phyloP scores from a whole-genome alignment of 805 yeast species.

The Candida argentea region DNA sequence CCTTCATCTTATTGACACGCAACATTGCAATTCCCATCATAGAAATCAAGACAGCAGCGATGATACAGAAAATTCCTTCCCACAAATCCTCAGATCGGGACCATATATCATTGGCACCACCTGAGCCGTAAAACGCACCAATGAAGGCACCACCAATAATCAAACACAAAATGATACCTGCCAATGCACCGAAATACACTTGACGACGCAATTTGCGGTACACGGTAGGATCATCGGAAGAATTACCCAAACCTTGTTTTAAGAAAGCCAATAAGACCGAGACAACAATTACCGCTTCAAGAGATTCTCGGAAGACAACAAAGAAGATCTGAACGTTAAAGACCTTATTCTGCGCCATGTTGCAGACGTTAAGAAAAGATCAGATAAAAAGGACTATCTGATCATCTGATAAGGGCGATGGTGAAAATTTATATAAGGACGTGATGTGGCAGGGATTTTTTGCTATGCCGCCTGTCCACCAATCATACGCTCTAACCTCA shows the following conservation, averaged over 20 bases:
- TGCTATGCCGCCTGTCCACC: too few relatives aligned
- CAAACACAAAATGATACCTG: slow-evolving; percentile 13
- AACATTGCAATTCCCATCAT: slow-evolving; percentile 20
- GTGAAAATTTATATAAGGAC: too few relatives aligned
- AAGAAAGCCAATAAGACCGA: slow-evolving; percentile 19
- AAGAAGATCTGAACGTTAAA: slow-evolving; percentile 18
- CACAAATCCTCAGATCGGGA: slow-evolving; percentile 14
- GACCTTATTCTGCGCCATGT: too few relatives aligned
- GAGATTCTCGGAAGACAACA: slow-evolving; percentile 16
- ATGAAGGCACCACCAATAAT: slow-evolving; percentile 15
- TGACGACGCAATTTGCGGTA: slow-evolving; percentile 11
- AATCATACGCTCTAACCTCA: too few relatives aligned
- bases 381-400: too few relatives aligned
- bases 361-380: too few relatives aligned
- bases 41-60: slow-evolving; percentile 16
- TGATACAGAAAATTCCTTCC: slow-evolving; percentile 17
- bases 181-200: slow-evolving; percentile 14
- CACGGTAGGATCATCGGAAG: slow-evolving; percentile 11
- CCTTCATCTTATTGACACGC: slow-evolving; percentile 20
- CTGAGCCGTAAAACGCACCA: slow-evolving; percentile 14
- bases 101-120: slow-evolving; percentile 12
- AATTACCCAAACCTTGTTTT: slow-evolving; percentile 17
- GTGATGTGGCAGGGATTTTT: too few relatives aligned
- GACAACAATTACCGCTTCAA: slow-evolving; percentile 17
- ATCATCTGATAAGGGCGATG: too few relatives aligned